Evolutionary conservation across 352 stramenopile genomes (phyloP).

Genomic region (Globisporangium ultimum): DNA sequence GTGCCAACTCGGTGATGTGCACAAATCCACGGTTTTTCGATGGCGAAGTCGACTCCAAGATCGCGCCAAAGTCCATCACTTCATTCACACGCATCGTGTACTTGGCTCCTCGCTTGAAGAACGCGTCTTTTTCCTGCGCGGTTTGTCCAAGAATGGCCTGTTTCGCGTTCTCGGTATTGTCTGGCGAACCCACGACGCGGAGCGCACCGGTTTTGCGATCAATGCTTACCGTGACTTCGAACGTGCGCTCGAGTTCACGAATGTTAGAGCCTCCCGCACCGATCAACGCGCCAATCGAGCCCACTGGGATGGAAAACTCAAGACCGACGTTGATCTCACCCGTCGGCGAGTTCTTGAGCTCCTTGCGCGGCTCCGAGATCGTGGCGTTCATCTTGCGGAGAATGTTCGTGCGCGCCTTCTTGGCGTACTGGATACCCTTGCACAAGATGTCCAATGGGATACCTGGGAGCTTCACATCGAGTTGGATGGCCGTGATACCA

Average conservation of each 20-base stretch:
- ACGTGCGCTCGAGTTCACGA: constrained; percentile 62
- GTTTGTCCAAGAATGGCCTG: constrained; percentile 58
- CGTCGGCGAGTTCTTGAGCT: constrained; percentile 49
- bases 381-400: constrained; percentile 82
- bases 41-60: constrained; percentile 77
- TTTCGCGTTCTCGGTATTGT: constrained; percentile 75
- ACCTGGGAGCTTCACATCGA: constrained; percentile 95
- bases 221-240: constrained; percentile 63
- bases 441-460: constrained; percentile 83
- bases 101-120: constrained; percentile 85
- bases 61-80: constrained; percentile 94
- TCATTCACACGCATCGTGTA: constrained; percentile 92
- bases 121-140: constrained; percentile 23
- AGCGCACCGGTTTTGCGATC: constrained; percentile 85
- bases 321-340: constrained; percentile 40
- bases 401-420: constrained; percentile 74
- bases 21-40: constrained; percentile 89
- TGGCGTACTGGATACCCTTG: constrained; percentile 84
- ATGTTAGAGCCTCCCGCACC: constrained; percentile 74
- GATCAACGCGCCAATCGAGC: constrained; percentile 63
- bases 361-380: constrained; percentile 50
- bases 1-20: constrained; percentile 93
- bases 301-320: constrained; percentile 58
- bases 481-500: constrained; percentile 94
- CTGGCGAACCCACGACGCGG: constrained; percentile 82